Conservation (phyloP, 1,284 basidiomycete genomes). For the Boletus sp. region DNA sequence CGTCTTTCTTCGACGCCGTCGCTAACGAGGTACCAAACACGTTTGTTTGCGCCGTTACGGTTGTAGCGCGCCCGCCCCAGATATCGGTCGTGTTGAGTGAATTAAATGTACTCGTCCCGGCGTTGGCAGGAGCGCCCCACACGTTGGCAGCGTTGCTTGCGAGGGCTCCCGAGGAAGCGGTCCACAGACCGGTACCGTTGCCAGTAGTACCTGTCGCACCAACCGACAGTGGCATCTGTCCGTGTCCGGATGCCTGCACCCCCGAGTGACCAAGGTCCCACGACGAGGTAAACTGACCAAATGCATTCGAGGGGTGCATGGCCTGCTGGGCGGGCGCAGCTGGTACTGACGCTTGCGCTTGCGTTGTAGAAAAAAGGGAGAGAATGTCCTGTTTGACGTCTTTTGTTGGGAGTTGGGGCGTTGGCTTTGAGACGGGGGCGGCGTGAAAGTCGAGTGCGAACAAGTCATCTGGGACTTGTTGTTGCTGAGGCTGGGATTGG, state of each 20-base stretch:
- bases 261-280: conserved; percentile 21
- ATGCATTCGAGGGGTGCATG: conserved; percentile 36
- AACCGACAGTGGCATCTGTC: conserved; percentile 38
- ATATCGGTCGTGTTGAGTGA: conserved; percentile 44
- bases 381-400: conserved; percentile 88
- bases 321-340: conserved; percentile 31
- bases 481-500: conserved; percentile 11
- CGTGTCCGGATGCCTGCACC: not conserved
- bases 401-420: conserved; percentile 52
- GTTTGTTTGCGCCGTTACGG: not conserved
- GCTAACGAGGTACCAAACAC: conserved; percentile 41
- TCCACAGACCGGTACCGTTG: conserved; percentile 58
- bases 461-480: conserved; percentile 59
- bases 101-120: conserved; percentile 29
- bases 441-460: conserved; percentile 88
- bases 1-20: conserved; percentile 63
- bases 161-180: conserved; percentile 49
- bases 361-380: conserved; percentile 72
- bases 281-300: conserved; percentile 31
- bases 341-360: conserved; percentile 9
- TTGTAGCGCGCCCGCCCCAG: conserved; percentile 47
- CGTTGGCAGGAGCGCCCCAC: conserved; percentile 41
- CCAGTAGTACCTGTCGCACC: conserved; percentile 64
- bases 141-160: conserved; percentile 36
- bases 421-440: conserved; percentile 43